Evolutionary conservation across 768 basidiomycete genomes (phyloP).

Genomic region (Coprinopsis sp.): DNA sequence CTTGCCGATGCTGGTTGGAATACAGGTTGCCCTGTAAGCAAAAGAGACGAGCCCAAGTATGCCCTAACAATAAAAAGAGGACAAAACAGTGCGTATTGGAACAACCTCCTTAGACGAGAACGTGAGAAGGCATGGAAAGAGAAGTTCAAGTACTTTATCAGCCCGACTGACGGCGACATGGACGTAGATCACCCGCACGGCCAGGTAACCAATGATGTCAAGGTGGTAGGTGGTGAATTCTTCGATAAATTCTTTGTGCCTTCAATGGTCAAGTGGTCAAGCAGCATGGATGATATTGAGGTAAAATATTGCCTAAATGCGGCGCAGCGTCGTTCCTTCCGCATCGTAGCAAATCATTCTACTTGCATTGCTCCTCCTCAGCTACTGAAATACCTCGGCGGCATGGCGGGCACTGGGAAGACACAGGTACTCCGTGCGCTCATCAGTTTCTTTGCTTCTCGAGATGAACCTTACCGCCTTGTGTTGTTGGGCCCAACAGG

Average conservation of each 20-base stretch:
- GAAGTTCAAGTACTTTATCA: neutral
- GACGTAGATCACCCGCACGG: no score
- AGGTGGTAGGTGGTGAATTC: neutral
- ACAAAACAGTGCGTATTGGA: neutral
- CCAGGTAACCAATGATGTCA: no score
- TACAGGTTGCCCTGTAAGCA: constrained; percentile 5
- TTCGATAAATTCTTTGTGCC: constrained; percentile 9
- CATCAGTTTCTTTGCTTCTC: constrained; percentile 15
- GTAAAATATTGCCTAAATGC: constrained; percentile 19
- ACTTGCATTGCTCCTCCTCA: constrained; percentile 10
- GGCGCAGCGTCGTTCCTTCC: constrained; percentile 28
- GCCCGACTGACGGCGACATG: neutral
- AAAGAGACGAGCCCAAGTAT: neutral
- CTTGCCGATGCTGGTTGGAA: neutral
- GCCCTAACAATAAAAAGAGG: neutral
- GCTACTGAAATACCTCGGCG: constrained; percentile 29
- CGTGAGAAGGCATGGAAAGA: neutral
- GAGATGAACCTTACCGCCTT: constrained; percentile 20
- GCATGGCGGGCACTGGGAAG: constrained; percentile 32
- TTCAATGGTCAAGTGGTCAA: neutral
- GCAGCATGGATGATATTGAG: constrained; percentile 5
- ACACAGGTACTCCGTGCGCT: constrained; percentile 26
- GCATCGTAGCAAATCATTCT: constrained; percentile 26
- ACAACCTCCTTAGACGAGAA: no score
- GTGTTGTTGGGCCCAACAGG: neutral